Conservation (phyloP, 495 filamentous ascomycete genomes). For the Xylaria flabelliformis region DNA sequence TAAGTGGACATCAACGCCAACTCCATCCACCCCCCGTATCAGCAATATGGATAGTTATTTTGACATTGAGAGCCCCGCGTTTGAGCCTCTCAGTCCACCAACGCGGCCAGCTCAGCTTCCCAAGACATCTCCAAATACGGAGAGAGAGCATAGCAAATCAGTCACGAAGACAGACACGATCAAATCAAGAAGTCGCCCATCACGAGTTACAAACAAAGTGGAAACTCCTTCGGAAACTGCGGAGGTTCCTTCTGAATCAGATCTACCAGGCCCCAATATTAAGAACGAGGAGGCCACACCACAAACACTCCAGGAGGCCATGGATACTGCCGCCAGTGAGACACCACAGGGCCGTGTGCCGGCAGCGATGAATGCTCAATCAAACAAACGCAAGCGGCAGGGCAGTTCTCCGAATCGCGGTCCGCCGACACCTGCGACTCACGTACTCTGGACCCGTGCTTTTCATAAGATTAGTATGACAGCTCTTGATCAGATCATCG, state of each 20-base stretch:
- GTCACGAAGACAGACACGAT: constrained; percentile 34
- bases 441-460: constrained; percentile 73
- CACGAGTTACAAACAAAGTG: constrained; percentile 40
- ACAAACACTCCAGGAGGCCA: constrained; percentile 54
- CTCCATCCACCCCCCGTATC: constrained; percentile 53
- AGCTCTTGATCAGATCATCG: constrained; percentile 82
- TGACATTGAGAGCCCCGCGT: constrained; percentile 47
- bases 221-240: constrained; percentile 57
- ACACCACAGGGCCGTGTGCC: constrained; percentile 38
- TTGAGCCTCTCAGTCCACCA: constrained; percentile 56
- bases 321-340: constrained; percentile 59
- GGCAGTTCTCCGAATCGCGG: constrained; percentile 48
- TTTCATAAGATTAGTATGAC: constrained; percentile 79
- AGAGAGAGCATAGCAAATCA: constrained; percentile 36
- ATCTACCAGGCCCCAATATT: constrained; percentile 55
- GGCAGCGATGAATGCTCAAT: constrained; percentile 27
- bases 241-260: constrained; percentile 57
- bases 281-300: constrained; percentile 75
- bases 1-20: constrained; percentile 53
- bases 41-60: constrained; percentile 37
- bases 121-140: constrained; percentile 36
- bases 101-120: constrained; percentile 44
- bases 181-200: constrained; percentile 44
- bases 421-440: constrained; percentile 55
- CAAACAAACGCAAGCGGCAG: constrained; percentile 56